Evolutionary conservation across 129 eudicot genomes (phyloP).

Genomic region (Saussurea involucrata): DNA sequence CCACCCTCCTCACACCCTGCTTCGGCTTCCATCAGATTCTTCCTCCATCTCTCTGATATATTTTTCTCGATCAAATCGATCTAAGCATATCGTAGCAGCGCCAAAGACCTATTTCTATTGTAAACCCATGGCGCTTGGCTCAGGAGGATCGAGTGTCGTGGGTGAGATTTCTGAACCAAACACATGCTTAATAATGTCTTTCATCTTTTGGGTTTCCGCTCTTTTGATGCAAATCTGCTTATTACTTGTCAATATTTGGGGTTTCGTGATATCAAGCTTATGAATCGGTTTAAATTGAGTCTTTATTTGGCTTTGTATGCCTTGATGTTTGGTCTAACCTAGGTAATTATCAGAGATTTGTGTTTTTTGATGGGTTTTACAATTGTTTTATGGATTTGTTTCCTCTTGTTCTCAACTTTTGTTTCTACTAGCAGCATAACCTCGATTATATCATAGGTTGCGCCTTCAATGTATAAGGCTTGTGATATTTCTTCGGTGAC

Average conservation of each 20-base stretch:
- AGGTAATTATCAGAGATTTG: slow-evolving; percentile 15
- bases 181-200: not conserved
- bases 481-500: not conserved
- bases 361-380: slow-evolving; percentile 1
- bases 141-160: slow-evolving; percentile 52
- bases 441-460: not conserved
- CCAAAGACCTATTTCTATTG: not conserved
- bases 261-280: not conserved
- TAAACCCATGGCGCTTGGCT: slow-evolving; percentile 43
- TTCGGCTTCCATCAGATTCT: slow-evolving; percentile 5
- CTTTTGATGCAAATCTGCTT: slow-evolving; percentile 9
- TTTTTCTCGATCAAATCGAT: slow-evolving; percentile 4
- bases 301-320: not conserved
- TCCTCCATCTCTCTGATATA: not conserved
- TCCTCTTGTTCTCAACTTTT: not conserved
- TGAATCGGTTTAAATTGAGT: slow-evolving; percentile 5
- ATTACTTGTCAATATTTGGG: not conserved
- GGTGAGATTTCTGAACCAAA: slow-evolving; percentile 21
- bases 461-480: not conserved
- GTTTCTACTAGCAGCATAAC: not conserved
- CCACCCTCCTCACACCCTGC: slow-evolving; percentile 1
- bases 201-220: not conserved
- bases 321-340: not conserved
- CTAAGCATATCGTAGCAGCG: not conserved
- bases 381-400: not conserved